Evolutionary conservation across 2,329 filamentous ascomycete species (phyloP), one percentile per base, ranked within the genome.

Genomic region (Trichocomaceae sp.): DNA sequence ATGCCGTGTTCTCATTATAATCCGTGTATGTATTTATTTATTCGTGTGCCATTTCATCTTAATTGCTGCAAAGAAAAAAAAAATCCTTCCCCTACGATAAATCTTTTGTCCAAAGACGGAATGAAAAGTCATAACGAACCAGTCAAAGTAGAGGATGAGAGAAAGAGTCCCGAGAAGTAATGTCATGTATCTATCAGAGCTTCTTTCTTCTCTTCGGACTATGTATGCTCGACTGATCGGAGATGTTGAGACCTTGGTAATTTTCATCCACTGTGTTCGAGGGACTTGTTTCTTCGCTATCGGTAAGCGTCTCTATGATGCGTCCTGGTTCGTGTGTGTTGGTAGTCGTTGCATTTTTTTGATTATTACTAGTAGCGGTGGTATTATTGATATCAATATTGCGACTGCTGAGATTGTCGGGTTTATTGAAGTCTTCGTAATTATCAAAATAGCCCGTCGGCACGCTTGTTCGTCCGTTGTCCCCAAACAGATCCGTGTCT

Each of bases 201-300:
- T 44, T 56, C 6, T 45, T 22, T 7, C 50, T 46, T 31, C 54
- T 23, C 31, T 56, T 56, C 17, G 54, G 54, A 26, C 54, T 56
- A 7, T 56, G 54, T 19, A 17, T 52, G 39, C 19, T 49, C 19
- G 39, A 17, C 22, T 31, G 35, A 20, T 47, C 46, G 44, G 15
- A 29, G 19, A 33, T 10, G 20, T 37, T 54, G 15, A 53, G 17
- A 6, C n/a, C 26, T 50, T 61, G 60, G 8, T 58, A 17, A 31
- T 57, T 63, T 19, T 71, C 69, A 42, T 70, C 71, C 12, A 65
- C 59, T 4, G 66, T 66, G 23, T 65, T 67, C 17, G 67, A 63
- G 9, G 74, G 74, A 54, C 73, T 76, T 1, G 73, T 72, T 10
- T 67, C 59, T 58, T 75, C 73, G 54, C 74, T 76, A 59, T 74